phyloP scores from a whole-genome alignment of 1,284 basidiomycete species.

The Trametes pubescens region DNA sequence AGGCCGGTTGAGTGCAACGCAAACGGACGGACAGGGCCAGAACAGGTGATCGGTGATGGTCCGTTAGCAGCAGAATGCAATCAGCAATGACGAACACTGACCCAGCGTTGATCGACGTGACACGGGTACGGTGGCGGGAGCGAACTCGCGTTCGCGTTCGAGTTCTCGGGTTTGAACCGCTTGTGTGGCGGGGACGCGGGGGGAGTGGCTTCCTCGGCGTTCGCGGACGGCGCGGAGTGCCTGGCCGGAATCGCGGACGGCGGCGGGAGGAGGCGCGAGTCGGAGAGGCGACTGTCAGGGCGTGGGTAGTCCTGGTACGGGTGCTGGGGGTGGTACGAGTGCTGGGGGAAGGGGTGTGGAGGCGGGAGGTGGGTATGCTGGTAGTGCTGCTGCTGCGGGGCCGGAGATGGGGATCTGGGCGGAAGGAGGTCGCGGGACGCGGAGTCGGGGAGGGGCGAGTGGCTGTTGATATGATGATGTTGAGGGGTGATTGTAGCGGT shows the following conservation, averaged over 20 bases:
- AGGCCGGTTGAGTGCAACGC: conserved; percentile 12
- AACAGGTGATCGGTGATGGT: conserved; percentile 33
- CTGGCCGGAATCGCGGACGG: conserved; percentile 14
- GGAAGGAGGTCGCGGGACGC: conserved; percentile 24
- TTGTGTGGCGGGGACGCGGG: conserved; percentile 31
- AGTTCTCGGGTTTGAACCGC: conserved; percentile 27
- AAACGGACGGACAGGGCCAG: background rate
- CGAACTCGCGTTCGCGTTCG: conserved; percentile 5
- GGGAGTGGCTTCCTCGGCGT: conserved; percentile 15
- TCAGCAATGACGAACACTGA: conserved; percentile 32
- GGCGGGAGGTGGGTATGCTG: conserved; percentile 8
- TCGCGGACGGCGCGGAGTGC: conserved; percentile 17
- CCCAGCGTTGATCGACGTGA: conserved; percentile 37
- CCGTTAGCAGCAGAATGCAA: conserved; percentile 33
- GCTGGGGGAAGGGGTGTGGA: background rate
- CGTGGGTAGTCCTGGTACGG: conserved; percentile 22
- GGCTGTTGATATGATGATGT: conserved; percentile 35
- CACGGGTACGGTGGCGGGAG: conserved; percentile 29
- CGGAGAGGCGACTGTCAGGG: conserved; percentile 30
- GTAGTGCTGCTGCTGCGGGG: conserved; percentile 7
- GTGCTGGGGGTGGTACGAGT: conserved; percentile 12
- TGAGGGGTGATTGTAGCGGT: conserved; percentile 30
- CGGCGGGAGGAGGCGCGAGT: conserved; percentile 27
- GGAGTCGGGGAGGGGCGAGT: conserved; percentile 26
- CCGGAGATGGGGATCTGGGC: conserved; percentile 25